Base-by-base conservation (phyloP, 305 asterid genomes). In the Fraxinus platypoda region DNA sequence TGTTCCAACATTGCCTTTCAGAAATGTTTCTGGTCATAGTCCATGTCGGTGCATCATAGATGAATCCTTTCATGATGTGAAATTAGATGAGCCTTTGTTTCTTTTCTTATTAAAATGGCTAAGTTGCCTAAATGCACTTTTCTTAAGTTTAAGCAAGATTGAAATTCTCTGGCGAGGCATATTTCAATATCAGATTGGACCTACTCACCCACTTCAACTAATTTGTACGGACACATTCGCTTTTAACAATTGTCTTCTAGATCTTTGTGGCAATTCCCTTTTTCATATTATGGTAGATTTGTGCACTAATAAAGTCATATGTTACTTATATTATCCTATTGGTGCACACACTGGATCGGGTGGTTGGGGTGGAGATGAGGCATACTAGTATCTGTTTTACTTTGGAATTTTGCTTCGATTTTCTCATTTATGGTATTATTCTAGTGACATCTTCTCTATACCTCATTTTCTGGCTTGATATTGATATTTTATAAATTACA, bases 401-500 rank as follows among this genome's bases (percentile, higher is more conserved):
- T 25, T 64, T 8, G 25, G 12, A 1, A 62, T 62, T 62, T 62
- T 23, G 31, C 33, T 23, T 62, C 4, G 2, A 3, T 23, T 62
- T 62, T 62, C 72, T 62, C 15, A 62, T 7, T 62, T 23, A 62
- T 64, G 35, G 73, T 26, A 25, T 6, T n/a, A 54, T 54, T 54
- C 66, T n/a, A n/a, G 26, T 64, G 73, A 25, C 30, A 8, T 59
- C 11, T 59, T 21, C 57, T 23, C n/a, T 54, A 78, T 70, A 49
- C 11, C 59, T 33, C 68, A 33, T 46, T 33, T 68, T 30, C 23
- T 26, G n/a, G 21, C 25, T 76, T 64, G 81, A 81, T 79, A 34
- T 19, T 78, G 76, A 38, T 54, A 38, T 66, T 66, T 82, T 21
- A 70, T 82, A 72, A 64, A 26, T 80, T 81, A 68, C 88, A 90